Evolutionary conservation across 1,284 basidiomycete species (phyloP).

Genomic region (Pyrrhoderma noxium): DNA sequence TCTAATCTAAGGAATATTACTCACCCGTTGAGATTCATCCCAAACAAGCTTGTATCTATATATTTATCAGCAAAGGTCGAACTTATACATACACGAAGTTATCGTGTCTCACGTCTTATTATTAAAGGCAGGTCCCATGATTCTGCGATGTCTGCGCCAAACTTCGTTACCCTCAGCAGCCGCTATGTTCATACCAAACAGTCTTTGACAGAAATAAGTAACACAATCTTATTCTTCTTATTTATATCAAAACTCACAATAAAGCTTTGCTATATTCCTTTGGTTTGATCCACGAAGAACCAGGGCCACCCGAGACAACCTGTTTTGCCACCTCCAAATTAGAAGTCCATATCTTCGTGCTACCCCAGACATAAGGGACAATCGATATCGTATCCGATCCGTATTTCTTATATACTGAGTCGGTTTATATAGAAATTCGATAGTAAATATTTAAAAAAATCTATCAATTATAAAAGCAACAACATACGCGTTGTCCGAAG

Average conservation of each 20-base stretch:
- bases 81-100: too few relatives aligned
- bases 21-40: conserved; percentile 29
- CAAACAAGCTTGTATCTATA: conserved; percentile 40
- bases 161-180: conserved; percentile 34
- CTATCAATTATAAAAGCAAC: conserved; percentile 10
- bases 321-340: conserved; percentile 44
- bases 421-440: conserved; percentile 2
- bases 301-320: conserved; percentile 33
- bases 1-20: too few relatives aligned
- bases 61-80: not conserved
- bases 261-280: conserved; percentile 26
- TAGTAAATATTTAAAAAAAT: not conserved
- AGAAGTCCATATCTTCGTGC: conserved; percentile 36
- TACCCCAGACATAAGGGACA: conserved; percentile 35
- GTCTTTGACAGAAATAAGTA: conserved; percentile 23
- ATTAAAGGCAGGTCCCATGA: conserved; percentile 44
- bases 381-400: conserved; percentile 38
- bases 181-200: conserved; percentile 42
- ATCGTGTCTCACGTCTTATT: conserved; percentile 33
- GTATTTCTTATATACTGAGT: conserved; percentile 33
- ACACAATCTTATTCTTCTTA: not conserved
- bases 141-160: conserved; percentile 43
- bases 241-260: conserved; percentile 23
- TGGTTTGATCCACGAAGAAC: conserved; percentile 37
- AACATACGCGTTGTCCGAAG: conserved; percentile 29